A percentile compares a stretch with the other conserved stretches of the same genome.
Evolutionary conservation across 345 rosid genomes (phyloP).

Genomic region (Corymbia maculata): DNA sequence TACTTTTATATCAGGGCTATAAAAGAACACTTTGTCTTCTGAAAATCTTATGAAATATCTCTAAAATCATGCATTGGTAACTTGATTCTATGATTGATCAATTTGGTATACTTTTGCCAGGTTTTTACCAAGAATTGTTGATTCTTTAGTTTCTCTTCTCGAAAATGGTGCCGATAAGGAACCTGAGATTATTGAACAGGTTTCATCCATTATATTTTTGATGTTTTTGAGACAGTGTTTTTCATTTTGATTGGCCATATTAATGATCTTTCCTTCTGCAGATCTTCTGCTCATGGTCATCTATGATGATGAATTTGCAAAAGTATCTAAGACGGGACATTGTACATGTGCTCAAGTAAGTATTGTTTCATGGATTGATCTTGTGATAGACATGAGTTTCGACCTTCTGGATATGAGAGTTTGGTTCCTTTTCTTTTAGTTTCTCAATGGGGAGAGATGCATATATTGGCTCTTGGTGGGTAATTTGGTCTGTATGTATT

Average conservation of each 20-base stretch:
- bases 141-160: constrained; percentile 50
- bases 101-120: constrained; percentile 21
- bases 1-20: not conserved
- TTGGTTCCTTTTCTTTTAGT: not conserved
- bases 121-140: constrained; percentile 54
- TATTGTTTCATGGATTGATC: not conserved
- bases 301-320: constrained; percentile 55
- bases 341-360: constrained; percentile 55
- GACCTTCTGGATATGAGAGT: not conserved
- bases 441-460: not conserved
- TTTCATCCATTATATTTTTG: constrained; percentile 4
- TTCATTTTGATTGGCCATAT: not conserved
- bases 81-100: not conserved
- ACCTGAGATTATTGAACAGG: constrained; percentile 92
- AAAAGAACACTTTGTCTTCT: not conserved
- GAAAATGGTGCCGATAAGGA: constrained; percentile 76
- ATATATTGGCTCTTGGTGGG: not conserved
- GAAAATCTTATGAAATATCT: not conserved
- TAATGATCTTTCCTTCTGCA: constrained; percentile 18
- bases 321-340: constrained; percentile 51
- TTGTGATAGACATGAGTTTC: not conserved
- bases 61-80: not conserved
- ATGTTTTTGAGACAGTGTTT: not conserved
- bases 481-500: not conserved
- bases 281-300: constrained; percentile 74